Conservation (phyloP, 1,284 basidiomycete genomes). For the Trichosporon ovoides region DNA sequence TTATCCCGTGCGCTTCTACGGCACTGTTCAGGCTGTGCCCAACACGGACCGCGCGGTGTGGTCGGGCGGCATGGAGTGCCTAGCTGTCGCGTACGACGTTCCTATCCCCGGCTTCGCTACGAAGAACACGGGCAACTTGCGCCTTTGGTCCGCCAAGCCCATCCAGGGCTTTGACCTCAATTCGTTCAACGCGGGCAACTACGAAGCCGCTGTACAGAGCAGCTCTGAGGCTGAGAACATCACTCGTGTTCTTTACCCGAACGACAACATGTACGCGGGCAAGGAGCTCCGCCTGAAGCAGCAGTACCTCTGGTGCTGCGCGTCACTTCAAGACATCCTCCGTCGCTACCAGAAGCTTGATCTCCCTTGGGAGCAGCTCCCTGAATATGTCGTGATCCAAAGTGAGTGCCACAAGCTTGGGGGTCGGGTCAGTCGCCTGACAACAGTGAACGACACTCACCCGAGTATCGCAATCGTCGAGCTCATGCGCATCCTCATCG, state of each 20-base stretch:
- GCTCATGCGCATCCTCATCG: slow-evolving; percentile 71
- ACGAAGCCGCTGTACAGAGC: slow-evolving; percentile 75
- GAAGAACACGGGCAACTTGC: slow-evolving; percentile 51
- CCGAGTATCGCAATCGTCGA: slow-evolving; percentile 91
- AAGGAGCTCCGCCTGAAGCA: slow-evolving; percentile 90
- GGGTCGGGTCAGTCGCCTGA: slow-evolving; percentile 1
- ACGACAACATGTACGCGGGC: slow-evolving; percentile 55
- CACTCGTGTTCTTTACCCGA: slow-evolving; percentile 71
- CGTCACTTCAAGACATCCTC: slow-evolving; percentile 74
- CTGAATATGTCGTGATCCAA: slow-evolving; percentile 82
- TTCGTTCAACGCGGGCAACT: slow-evolving; percentile 88
- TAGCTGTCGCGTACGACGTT: slow-evolving; percentile 77
- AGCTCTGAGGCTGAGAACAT: slow-evolving; percentile 85
- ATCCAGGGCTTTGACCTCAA: slow-evolving; percentile 88
- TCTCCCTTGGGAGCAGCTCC: slow-evolving; percentile 53
- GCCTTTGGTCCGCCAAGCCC: slow-evolving; percentile 64
- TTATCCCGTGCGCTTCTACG: slow-evolving; percentile 71
- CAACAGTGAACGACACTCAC: slow-evolving; percentile 63
- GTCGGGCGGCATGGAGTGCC: slow-evolving; percentile 84
- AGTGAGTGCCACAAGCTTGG: slow-evolving; percentile 29
- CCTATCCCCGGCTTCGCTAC: slow-evolving; percentile 72
- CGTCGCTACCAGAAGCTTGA: slow-evolving; percentile 51
- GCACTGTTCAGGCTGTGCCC: slow-evolving; percentile 63
- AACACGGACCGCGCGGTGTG: slow-evolving; percentile 63
- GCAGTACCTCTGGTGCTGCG: slow-evolving; percentile 76